phyloP scores from a whole-genome alignment of 2,329 filamentous ascomycete genomes.

The Cladophialophora exuberans region DNA sequence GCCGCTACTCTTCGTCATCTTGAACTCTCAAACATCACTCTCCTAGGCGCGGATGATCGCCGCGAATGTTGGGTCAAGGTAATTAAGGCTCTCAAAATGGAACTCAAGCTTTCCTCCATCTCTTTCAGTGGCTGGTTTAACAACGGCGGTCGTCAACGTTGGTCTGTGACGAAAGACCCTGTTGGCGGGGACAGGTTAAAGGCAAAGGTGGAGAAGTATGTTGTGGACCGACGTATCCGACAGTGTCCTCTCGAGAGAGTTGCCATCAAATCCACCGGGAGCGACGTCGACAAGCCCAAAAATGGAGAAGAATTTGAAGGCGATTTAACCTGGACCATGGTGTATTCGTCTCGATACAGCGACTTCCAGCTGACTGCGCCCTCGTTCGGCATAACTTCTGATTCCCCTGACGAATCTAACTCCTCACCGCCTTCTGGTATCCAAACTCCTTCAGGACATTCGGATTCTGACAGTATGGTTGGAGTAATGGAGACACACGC shows the following conservation, averaged over 20 bases:
- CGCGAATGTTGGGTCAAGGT: conserved; percentile 29
- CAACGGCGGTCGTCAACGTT: conserved; percentile 30
- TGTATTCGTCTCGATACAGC: conserved; percentile 16
- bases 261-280: conserved; percentile 28
- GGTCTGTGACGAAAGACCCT: conserved; percentile 29
- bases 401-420: conserved; percentile 13
- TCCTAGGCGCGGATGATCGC: conserved; percentile 27
- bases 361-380: conserved; percentile 23
- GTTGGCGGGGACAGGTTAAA: conserved; percentile 20
- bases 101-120: conserved; percentile 23
- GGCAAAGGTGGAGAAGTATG: conserved; percentile 26
- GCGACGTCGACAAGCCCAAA: conserved; percentile 25
- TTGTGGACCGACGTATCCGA: conserved; percentile 20
- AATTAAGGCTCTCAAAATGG: conserved; percentile 25
- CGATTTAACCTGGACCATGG: conserved; percentile 31
- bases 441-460: neutral
- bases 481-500: no score
- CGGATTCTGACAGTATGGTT: neutral
- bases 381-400: conserved; percentile 24
- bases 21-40: conserved; percentile 27
- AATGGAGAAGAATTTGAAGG: conserved; percentile 28
- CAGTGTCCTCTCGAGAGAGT: conserved; percentile 28
- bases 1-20: conserved; percentile 22
- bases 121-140: conserved; percentile 30
- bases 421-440: conserved; percentile 3